Evolutionary conservation across 805 yeast genomes (phyloP).

Genomic region (Yueomyces sp.): DNA sequence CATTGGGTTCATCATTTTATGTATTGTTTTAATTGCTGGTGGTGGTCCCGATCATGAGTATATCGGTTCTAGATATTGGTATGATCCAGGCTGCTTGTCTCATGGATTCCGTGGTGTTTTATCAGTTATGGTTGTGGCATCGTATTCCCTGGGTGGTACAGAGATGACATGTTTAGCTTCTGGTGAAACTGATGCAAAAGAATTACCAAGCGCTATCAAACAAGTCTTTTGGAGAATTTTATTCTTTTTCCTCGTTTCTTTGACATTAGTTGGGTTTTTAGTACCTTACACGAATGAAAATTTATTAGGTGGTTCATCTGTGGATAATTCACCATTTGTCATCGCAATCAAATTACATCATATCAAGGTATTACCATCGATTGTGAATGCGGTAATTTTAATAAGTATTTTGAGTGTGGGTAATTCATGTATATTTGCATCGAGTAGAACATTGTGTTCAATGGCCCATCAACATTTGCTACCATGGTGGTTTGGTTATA

Average conservation of each 20-base stretch:
- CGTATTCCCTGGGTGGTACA: conserved; percentile 62
- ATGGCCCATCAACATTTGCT: conserved; percentile 39
- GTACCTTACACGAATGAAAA: conserved; percentile 38
- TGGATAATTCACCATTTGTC: conserved; percentile 49
- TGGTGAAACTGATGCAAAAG: conserved; percentile 51
- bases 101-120: conserved; percentile 51
- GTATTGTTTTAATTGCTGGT: conserved; percentile 32
- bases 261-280: conserved; percentile 44
- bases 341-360: conserved; percentile 46
- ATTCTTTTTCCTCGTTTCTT: conserved; percentile 41
- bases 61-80: conserved; percentile 36
- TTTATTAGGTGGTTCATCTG: conserved; percentile 37
- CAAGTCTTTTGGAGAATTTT: conserved; percentile 54
- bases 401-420: conserved; percentile 37
- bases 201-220: conserved; percentile 59
- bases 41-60: conserved; percentile 33
- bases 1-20: conserved; percentile 37
- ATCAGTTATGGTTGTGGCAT: conserved; percentile 56
- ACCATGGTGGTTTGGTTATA: conserved; percentile 33
- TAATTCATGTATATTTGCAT: conserved; percentile 37
- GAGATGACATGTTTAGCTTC: conserved; percentile 62
- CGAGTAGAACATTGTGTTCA: conserved; percentile 39
- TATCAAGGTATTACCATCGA: conserved; percentile 40
- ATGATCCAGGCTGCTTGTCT: conserved; percentile 40
- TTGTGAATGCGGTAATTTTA: conserved; percentile 44